Conservation (phyloP, 2,329 filamentous ascomycete species). For the Coniochaeta pulveracea region DNA sequence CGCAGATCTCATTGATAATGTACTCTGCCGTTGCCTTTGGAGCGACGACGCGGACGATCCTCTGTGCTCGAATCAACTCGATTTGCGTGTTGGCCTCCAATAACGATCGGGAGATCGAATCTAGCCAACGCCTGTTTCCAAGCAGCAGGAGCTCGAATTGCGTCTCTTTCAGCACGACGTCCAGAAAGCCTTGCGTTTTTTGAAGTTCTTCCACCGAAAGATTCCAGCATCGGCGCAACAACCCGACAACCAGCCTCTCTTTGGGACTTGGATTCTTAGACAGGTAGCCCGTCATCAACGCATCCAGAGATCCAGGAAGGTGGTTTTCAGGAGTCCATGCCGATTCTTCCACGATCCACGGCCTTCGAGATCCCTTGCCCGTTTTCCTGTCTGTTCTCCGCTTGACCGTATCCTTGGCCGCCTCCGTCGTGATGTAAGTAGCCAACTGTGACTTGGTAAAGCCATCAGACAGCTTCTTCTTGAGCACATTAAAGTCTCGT, state of each 20-base stretch:
- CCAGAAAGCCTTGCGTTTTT: slow-evolving; percentile 27
- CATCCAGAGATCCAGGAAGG: slow-evolving; percentile 9
- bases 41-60: slow-evolving; percentile 22
- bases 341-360: slow-evolving; percentile 29
- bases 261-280: slow-evolving; percentile 22
- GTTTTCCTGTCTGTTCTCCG: slow-evolving; percentile 5
- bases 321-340: slow-evolving; percentile 28
- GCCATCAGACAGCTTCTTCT: slow-evolving; percentile 24
- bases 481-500: slow-evolving; percentile 29
- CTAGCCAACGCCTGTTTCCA: slow-evolving; percentile 23
- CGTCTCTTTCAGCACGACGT: slow-evolving; percentile 24
- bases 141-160: slow-evolving; percentile 32
- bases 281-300: slow-evolving; percentile 18
- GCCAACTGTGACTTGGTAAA: slow-evolving; percentile 35
- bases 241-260: slow-evolving; percentile 23
- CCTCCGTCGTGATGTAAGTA: slow-evolving; percentile 23
- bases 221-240: slow-evolving; percentile 39
- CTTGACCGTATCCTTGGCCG: slow-evolving; percentile 2
- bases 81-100: slow-evolving; percentile 25
- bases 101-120: slow-evolving; percentile 15
- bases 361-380: slow-evolving; percentile 3
- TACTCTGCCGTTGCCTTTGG: slow-evolving; percentile 22
- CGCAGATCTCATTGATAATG: slow-evolving; percentile 21
- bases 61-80: slow-evolving; percentile 18
- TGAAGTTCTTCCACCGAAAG: slow-evolving; percentile 34